A percentile compares a stretch with the other conserved stretches of the same genome.
Conservation (phyloP, 208 protist species). For the Trichomonas tenax region DNA sequence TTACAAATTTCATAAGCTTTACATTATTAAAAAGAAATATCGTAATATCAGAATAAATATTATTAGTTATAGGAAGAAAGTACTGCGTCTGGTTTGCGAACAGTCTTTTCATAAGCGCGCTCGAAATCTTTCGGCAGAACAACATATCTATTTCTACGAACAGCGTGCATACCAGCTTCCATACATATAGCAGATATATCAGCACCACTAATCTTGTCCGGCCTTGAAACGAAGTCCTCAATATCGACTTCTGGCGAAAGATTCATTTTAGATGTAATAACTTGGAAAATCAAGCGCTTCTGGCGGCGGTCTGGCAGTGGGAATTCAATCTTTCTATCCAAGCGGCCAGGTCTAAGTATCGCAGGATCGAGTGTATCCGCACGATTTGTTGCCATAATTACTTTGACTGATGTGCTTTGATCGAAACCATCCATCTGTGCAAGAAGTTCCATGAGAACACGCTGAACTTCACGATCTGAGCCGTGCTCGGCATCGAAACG, state of each 20-base stretch:
- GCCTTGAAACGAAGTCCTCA: slow-evolving; percentile 71
- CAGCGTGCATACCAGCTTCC: slow-evolving; percentile 95
- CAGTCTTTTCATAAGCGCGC: neutral
- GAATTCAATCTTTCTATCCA: slow-evolving; percentile 93
- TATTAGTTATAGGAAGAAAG: slow-evolving; percentile 1
- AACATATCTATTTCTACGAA: slow-evolving; percentile 97
- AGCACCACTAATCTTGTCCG: slow-evolving; percentile 91
- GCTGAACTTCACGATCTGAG: slow-evolving; percentile 95
- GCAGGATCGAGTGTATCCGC: slow-evolving; percentile 97
- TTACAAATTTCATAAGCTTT: no score
- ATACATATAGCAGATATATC: slow-evolving; percentile 93
- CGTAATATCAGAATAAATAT: no score
- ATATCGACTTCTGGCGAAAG: slow-evolving; percentile 73
- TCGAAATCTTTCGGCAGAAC: slow-evolving; percentile 89
- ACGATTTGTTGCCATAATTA: slow-evolving; percentile 65
- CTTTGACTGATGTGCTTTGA: slow-evolving; percentile 88
- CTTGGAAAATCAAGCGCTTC: slow-evolving; percentile 97
- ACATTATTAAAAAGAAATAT: no score
- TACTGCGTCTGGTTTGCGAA: neutral
- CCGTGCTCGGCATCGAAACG: slow-evolving; percentile 93
- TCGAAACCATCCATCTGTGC: slow-evolving; percentile 99
- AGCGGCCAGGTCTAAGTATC: slow-evolving; percentile 83
- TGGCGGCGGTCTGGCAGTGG: slow-evolving; percentile 87
- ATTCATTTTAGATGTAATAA: slow-evolving; percentile 95
- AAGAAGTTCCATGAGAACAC: slow-evolving; percentile 95